Evolutionary conservation across 768 basidiomycete species (phyloP).

Genomic region (Amanita molliuscula): DNA sequence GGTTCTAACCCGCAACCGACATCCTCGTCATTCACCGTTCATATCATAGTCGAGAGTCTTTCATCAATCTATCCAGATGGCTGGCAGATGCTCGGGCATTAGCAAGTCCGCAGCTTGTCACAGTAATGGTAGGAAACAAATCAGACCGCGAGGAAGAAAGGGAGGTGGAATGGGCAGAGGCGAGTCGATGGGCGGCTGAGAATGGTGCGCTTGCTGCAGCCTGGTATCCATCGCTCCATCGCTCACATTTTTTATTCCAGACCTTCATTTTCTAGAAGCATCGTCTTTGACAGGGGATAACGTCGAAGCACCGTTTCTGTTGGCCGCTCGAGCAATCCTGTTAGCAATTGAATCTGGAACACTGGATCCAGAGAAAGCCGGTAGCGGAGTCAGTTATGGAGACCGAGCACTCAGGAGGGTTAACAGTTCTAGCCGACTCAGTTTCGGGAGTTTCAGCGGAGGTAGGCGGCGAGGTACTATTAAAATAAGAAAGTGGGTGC

Average conservation of each 20-base stretch:
- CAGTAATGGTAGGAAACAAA: conserved; percentile 92
- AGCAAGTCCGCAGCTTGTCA: conserved; percentile 84
- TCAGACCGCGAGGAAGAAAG: conserved; percentile 89
- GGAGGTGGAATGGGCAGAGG: conserved; percentile 94
- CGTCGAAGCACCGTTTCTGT: conserved; percentile 85
- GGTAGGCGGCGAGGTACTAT: conserved; percentile 49
- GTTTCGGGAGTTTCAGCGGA: conserved; percentile 76
- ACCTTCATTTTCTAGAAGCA: conserved; percentile 87
- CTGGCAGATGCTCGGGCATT: conserved; percentile 88
- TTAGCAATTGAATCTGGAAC: conserved; percentile 84
- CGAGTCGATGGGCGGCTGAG: conserved; percentile 90
- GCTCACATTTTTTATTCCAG: conserved; percentile 27
- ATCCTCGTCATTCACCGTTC: conserved; percentile 7
- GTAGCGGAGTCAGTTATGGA: conserved; percentile 94
- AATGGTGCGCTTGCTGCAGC: conserved; percentile 48
- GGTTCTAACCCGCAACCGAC: conserved; percentile 11
- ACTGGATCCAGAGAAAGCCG: conserved; percentile 89
- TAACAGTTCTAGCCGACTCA: conserved; percentile 81
- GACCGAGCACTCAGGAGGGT: conserved; percentile 88
- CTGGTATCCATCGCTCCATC: background rate
- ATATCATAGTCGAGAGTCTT: conserved; percentile 68
- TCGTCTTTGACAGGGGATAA: conserved; percentile 92
- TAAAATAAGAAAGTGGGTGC: conserved; percentile 54
- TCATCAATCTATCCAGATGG: conserved; percentile 79
- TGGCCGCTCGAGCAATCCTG: conserved; percentile 80